phyloP scores from a whole-genome alignment of 73 alveolate genomes.

The Halteria grandinella region DNA sequence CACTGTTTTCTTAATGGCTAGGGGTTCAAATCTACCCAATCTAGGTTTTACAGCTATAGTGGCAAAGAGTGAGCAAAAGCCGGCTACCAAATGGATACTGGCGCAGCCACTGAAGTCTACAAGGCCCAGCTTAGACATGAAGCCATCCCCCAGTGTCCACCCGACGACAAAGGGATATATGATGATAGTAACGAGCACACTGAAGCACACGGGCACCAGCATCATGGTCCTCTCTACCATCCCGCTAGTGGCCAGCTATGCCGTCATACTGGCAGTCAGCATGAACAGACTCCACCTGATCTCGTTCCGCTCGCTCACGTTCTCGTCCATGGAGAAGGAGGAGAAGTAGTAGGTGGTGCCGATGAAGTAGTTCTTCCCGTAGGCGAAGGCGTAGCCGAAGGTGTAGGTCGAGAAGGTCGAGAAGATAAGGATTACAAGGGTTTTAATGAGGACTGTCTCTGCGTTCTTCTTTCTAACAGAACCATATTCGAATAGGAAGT shows the following conservation, averaged over 20 bases:
- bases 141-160: slow-evolving; percentile 82
- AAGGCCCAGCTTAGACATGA: slow-evolving; percentile 55
- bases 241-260: slow-evolving; percentile 23
- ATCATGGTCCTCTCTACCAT: slow-evolving; percentile 16
- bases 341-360: slow-evolving; percentile 39
- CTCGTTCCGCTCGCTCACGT: slow-evolving; percentile 13
- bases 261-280: slow-evolving; percentile 47
- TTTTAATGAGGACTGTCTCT: slow-evolving; percentile 66
- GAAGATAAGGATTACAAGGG: slow-evolving; percentile 33
- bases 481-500: slow-evolving; percentile 67
- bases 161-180: slow-evolving; percentile 71
- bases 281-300: slow-evolving; percentile 19
- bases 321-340: background rate
- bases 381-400: slow-evolving; percentile 48
- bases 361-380: slow-evolving; percentile 41
- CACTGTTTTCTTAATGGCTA: slow-evolving; percentile 37
- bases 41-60: slow-evolving; percentile 64
- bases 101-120: slow-evolving; percentile 64
- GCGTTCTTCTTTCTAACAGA: slow-evolving; percentile 75
- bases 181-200: slow-evolving; percentile 29
- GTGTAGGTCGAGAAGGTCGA: slow-evolving; percentile 17
- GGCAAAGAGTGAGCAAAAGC: slow-evolving; percentile 62
- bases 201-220: slow-evolving; percentile 30
- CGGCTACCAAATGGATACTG: slow-evolving; percentile 66
- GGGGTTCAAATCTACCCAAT: slow-evolving; percentile 60